Evolutionary conservation across 208 protist species (phyloP).

Genomic region (Vickermania ingenoplastis): DNA sequence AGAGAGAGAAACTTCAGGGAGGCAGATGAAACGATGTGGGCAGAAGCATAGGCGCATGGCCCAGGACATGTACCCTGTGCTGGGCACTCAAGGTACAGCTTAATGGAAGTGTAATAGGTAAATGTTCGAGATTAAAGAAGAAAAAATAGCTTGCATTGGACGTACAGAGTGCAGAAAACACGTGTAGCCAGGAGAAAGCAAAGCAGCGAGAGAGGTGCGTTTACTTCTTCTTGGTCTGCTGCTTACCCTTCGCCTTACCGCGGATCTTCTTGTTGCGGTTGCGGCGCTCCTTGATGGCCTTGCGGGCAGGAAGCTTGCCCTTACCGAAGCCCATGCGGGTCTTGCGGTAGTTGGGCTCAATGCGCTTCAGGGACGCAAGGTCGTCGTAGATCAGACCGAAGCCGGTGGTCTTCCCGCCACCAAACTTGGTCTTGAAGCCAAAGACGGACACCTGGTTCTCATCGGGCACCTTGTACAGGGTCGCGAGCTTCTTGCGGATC

Average conservation of each 20-base stretch:
- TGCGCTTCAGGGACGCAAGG: conserved; percentile 90
- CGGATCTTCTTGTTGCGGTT: conserved; percentile 98
- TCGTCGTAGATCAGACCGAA: conserved; percentile 99
- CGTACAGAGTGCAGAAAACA: too few species aligned
- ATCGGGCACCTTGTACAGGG: conserved; percentile 97
- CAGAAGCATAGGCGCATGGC: neutral
- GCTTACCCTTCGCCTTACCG: conserved; percentile 94
- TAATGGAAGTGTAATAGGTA: too few species aligned
- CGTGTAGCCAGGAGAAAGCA: too few species aligned
- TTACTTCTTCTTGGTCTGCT: conserved; percentile 90
- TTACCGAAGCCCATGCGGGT: conserved; percentile 91
- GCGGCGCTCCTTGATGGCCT: conserved; percentile 98
- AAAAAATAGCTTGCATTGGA: too few species aligned
- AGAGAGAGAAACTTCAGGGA: neutral
- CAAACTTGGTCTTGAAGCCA: conserved; percentile 98
- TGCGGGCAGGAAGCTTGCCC: conserved; percentile 86
- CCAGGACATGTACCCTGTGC: too few species aligned
- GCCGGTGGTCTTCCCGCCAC: conserved; percentile 97
- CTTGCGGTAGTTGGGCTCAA: conserved; percentile 98
- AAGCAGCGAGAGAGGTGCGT: neutral
- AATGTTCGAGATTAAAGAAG: too few species aligned
- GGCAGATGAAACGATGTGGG: neutral
- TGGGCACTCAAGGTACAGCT: too few species aligned
- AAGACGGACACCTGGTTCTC: conserved; percentile 94
- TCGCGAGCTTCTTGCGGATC: conserved; percentile 92